Evolutionary conservation across 768 basidiomycete genomes (phyloP).

Genomic region (Thelephora aurantiotincta): DNA sequence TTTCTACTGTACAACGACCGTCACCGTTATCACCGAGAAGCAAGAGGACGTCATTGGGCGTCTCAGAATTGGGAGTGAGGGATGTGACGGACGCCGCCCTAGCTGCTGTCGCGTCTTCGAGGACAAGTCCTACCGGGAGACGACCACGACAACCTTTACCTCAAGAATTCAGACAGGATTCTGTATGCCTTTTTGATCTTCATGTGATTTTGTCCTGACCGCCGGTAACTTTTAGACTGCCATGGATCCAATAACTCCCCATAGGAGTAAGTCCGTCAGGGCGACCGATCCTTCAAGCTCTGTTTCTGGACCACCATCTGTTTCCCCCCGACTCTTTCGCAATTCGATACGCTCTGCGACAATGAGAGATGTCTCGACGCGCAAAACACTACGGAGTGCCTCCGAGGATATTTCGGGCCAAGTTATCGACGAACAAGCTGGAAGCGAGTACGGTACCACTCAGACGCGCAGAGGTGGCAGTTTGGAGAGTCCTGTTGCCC

Average conservation of each 20-base stretch:
- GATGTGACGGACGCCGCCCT: conserved; percentile 44
- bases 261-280: conserved; percentile 5
- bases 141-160: conserved; percentile 36
- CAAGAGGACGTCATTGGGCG: conserved; percentile 1
- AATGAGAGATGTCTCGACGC: conserved; percentile 31
- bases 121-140: conserved; percentile 31
- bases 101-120: conserved; percentile 43
- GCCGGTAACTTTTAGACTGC: conserved; percentile 2
- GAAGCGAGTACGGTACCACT: conserved; percentile 21
- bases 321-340: conserved; percentile 15
- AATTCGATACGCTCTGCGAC: conserved; percentile 26
- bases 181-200: no score
- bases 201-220: background rate
- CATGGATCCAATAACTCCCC: conserved; percentile 14
- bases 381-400: conserved; percentile 14
- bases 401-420: conserved; percentile 30
- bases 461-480: conserved; percentile 53
- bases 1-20: background rate
- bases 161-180: conserved; percentile 27
- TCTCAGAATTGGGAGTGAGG: conserved; percentile 14
- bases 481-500: conserved; percentile 48
- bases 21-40: conserved; percentile 7
- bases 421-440: conserved; percentile 12
- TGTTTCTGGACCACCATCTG: conserved; percentile 4
- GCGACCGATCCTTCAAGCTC: background rate